Base-by-base conservation (phyloP, 805 yeast genomes). In the Aciculoconidium aculeatum region DNA sequence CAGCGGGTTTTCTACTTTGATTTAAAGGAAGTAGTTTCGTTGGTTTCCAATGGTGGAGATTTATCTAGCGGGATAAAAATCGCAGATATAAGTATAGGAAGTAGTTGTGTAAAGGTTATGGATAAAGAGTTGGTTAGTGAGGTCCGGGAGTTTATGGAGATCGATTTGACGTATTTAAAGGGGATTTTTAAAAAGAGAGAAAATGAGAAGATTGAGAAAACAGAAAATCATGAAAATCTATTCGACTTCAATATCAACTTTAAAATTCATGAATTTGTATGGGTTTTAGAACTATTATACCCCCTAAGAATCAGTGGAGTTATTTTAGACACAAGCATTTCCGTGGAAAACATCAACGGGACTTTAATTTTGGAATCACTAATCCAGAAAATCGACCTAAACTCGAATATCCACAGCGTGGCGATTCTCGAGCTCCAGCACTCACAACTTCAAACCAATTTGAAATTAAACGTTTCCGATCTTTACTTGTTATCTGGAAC, bases 351-450 rank as follows among this genome's bases (percentile, higher is more conserved):
- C 14, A 11, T 36, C 4, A 40, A 36, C 3, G 45, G 40, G 1
- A 30, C 35, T 1, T 12, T 40, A 2, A 34, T 35, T n/a, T 17
- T 47, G 5, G 44, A 44, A 6, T 39, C 44, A 4, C 22, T 36
- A 17, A 25, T 50, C 6, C 49, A 49, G 15, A 51, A 46, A 15
- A 21, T 48, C 3, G 43, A 48, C 6, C 25, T 47, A 8, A 48
- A 43, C 5, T 20, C 42, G 5, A 31, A 27, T 2, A n/a, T 53
- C 6, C 25, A 25, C n/a, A 38, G 39, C 2, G 25, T 30, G 2
- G 34, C 42, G 2, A 17, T 59, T 1, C 8, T 51, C 6, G 48
- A 57, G 16, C 17, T 51, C 1, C 56, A 55, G 29, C 48, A 47
- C 25, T 53, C 62, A 3, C 51, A 53, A 9, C 30, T 53, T 25